Evolutionary conservation across 83 land plant genomes (phyloP).

Genomic region (Isoetes engelmannii): DNA sequence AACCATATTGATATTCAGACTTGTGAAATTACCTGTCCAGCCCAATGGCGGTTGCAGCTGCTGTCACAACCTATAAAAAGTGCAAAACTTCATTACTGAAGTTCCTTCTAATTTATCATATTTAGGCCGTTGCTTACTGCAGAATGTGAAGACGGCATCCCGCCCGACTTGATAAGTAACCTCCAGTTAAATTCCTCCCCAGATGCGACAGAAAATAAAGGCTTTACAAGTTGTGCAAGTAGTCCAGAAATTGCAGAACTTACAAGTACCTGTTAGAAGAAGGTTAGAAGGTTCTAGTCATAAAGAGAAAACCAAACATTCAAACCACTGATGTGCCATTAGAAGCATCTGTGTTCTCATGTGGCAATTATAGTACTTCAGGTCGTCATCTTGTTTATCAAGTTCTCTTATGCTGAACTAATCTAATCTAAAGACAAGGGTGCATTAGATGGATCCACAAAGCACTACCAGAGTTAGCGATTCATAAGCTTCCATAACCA

Average conservation of each 20-base stretch:
- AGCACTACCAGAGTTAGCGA: too few species aligned
- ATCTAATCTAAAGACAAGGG: too few species aligned
- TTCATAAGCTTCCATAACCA: too few species aligned
- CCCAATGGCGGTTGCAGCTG: slow-evolving; percentile 72
- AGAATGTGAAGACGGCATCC: slow-evolving; percentile 92
- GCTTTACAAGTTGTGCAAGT: slow-evolving; percentile 73
- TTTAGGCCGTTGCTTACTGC: slow-evolving; percentile 37
- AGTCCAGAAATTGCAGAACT: slow-evolving; percentile 50
- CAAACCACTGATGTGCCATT: too few species aligned
- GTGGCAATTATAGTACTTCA: too few species aligned
- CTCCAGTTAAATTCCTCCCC: slow-evolving; percentile 54
- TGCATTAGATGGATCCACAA: too few species aligned
- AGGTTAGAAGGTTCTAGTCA: not conserved
- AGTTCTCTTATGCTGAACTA: too few species aligned
- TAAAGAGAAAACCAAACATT: too few species aligned
- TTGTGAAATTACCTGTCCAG: slow-evolving; percentile 59
- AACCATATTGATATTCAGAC: not conserved
- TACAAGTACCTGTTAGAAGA: slow-evolving; percentile 51
- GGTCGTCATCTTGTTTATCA: too few species aligned
- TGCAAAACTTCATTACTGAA: not conserved
- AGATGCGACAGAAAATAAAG: slow-evolving; percentile 47
- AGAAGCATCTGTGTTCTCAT: too few species aligned
- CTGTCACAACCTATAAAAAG: slow-evolving; percentile 50
- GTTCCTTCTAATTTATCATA: not conserved
- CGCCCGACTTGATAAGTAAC: slow-evolving; percentile 56